Conservation (phyloP, 2,329 filamentous ascomycete species). For the Cercospora brassicicola region DNA sequence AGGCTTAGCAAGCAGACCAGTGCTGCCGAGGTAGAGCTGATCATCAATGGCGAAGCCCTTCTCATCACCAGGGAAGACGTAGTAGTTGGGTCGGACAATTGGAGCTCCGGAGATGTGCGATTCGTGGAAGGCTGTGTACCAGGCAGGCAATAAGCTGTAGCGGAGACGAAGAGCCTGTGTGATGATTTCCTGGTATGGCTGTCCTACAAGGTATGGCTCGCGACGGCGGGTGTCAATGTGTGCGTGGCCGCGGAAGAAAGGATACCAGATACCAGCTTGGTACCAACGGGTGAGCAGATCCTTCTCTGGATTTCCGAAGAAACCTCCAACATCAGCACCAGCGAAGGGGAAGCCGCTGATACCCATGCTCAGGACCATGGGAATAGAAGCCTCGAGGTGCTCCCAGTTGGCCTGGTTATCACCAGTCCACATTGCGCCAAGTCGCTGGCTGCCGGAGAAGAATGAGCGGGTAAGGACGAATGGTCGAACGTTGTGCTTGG, state of each 20-base stretch:
- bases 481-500: constrained; percentile 60
- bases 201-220: constrained; percentile 84
- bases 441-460: constrained; percentile 84
- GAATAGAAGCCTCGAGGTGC: constrained; percentile 82
- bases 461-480: constrained; percentile 93
- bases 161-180: constrained; percentile 83
- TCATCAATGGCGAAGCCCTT: constrained; percentile 85
- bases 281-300: constrained; percentile 94
- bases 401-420: constrained; percentile 95
- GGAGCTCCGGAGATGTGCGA: constrained; percentile 80
- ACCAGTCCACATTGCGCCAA: constrained; percentile 97
- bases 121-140: constrained; percentile 96
- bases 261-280: constrained; percentile 93
- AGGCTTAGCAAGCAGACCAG: constrained; percentile 89
- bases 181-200: constrained; percentile 83
- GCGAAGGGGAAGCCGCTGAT: constrained; percentile 92
- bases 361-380: constrained; percentile 91
- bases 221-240: constrained; percentile 94
- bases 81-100: constrained; percentile 89
- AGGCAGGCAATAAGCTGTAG: constrained; percentile 84
- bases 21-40: constrained; percentile 86
- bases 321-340: constrained; percentile 93
- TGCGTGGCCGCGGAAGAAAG: constrained; percentile 95
- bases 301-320: constrained; percentile 94
- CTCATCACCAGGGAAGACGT: constrained; percentile 83